Evolutionary conservation across 441 rosid genomes (phyloP), one percentile per base, ranked within the genome.

Genomic region (California macrophylla): DNA sequence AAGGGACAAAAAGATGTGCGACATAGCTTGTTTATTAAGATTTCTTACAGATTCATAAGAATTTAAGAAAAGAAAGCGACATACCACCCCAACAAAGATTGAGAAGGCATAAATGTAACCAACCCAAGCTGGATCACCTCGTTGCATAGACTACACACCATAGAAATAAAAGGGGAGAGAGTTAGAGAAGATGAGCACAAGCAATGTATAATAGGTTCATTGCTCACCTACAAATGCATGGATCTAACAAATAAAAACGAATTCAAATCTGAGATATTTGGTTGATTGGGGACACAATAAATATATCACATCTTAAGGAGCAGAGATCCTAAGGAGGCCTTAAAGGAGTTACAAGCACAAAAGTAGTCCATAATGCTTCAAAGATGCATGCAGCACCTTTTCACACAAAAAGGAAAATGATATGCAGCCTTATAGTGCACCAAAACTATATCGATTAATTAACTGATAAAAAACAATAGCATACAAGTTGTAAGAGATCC

Each of bases 61-160:
- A 63, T 13, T 16, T 64, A 64, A 16, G 6, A 72, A 6, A 26
- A 60, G 69, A 28, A 42, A 24, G 24, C 13, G 13, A 71, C 95
- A 52, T 95, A 95, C 99, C 97, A 92, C 99, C 73, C 99, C 99
- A 72, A 73, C 85, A 76, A 92, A 87, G 72, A 95, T 95, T 73
- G 82, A 81, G 81, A 92, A 83, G 75, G 99, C 97, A 72, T 88
- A 96, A 82, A 93, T 69, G 76, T 93, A 96, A 64, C 99, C 99
- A 60, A 85, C 85, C 96, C 90, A 93, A 69, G 98, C 95, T 64
- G 97, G 96, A 80, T 87, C 96, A 52, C 89, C 92, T 76, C 69
- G 82, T 89, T 96, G 99, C 99, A 96, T 93, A 67, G 99, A 91
- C 99, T 96, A 96, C 84, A 85, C 28, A 72, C 28, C 70, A 64